Percentiles rank a stretch among this genome's conserved stretches.
These are phyloP conservation scores for Psilocybe subaeruginosa DNA, from an alignment of 768 basidiomycete species.

Conservation along the genomic window DNA sequence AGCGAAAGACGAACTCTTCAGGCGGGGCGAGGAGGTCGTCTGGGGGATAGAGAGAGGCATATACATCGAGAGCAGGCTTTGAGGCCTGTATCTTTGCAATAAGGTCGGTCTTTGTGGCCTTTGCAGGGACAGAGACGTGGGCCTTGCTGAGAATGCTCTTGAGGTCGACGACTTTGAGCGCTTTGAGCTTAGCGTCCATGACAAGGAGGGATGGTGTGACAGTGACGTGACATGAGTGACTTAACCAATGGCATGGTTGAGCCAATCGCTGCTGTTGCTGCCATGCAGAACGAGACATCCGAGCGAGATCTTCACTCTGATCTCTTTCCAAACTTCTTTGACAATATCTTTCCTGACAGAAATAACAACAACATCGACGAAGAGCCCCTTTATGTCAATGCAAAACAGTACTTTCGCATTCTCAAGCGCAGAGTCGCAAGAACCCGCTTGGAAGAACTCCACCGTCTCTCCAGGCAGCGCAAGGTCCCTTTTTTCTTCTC, in stretches of 20 bases:
- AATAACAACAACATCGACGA: constrained; percentile 66
- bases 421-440: constrained; percentile 92
- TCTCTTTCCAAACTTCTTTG: constrained; percentile 32
- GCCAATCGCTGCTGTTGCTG: constrained; percentile 28
- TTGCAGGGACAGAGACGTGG: constrained; percentile 47
- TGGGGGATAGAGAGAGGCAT: constrained; percentile 41
- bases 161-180: constrained; percentile 76
- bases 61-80: constrained; percentile 51
- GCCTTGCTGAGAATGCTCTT: constrained; percentile 62
- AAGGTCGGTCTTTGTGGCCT: constrained; percentile 70
- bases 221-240: constrained; percentile 20
- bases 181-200: constrained; percentile 48
- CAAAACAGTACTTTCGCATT: constrained; percentile 99
- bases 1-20: constrained; percentile 32
- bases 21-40: constrained; percentile 35
- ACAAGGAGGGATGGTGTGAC: constrained; percentile 26
- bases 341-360: constrained; percentile 29
- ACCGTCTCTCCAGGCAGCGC: constrained; percentile 88
- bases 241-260: constrained; percentile 23
- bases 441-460: constrained; percentile 91
- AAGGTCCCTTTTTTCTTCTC: constrained; percentile 58
- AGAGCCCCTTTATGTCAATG: constrained; percentile 98
- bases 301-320: constrained; percentile 24
- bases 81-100: constrained; percentile 61
- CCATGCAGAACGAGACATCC: constrained; percentile 29